A percentile compares a stretch with the other conserved stretches of the same genome.
Conservation (phyloP, 2,329 filamentous ascomycete genomes). For the Neobulgaria alba region DNA sequence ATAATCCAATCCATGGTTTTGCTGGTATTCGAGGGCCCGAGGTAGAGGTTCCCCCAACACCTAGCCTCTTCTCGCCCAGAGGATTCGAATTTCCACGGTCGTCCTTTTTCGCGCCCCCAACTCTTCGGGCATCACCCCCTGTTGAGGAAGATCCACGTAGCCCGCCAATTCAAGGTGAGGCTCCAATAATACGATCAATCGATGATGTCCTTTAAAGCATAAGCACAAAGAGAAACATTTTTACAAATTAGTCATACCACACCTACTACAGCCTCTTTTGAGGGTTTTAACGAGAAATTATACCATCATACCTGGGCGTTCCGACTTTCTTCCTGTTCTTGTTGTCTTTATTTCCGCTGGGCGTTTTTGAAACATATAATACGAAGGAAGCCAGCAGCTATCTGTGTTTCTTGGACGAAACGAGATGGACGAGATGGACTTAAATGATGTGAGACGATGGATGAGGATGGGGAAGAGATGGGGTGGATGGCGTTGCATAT, state of each 20-base stretch:
- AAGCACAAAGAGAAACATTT: too few species aligned
- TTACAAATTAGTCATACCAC: too few species aligned
- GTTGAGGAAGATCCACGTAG: constrained; percentile 57
- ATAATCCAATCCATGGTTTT: constrained; percentile 23
- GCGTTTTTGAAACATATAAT: too few species aligned
- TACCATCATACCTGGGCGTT: too few species aligned
- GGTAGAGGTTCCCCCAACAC: constrained; percentile 17
- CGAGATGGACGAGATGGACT: too few species aligned
- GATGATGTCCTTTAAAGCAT: constrained; percentile 69
- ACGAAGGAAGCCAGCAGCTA: not conserved
- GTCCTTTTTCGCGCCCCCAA: constrained; percentile 44
- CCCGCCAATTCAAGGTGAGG: constrained; percentile 64
- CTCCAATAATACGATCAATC: constrained; percentile 69
- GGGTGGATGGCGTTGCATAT: not conserved
- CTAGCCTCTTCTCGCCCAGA: constrained; percentile 53
- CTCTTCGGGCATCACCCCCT: constrained; percentile 20
- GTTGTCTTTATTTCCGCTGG: too few species aligned
- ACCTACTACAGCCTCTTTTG: too few species aligned
- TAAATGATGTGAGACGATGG: too few species aligned
- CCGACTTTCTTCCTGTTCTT: too few species aligned
- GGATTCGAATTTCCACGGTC: constrained; percentile 65
- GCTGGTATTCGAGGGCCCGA: constrained; percentile 12
- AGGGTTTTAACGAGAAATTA: too few species aligned
- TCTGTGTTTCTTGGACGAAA: not conserved
- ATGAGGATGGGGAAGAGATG: too few species aligned